Conservation (phyloP, 2,329 filamentous ascomycete species). For the Colletotrichum falcatum region DNA sequence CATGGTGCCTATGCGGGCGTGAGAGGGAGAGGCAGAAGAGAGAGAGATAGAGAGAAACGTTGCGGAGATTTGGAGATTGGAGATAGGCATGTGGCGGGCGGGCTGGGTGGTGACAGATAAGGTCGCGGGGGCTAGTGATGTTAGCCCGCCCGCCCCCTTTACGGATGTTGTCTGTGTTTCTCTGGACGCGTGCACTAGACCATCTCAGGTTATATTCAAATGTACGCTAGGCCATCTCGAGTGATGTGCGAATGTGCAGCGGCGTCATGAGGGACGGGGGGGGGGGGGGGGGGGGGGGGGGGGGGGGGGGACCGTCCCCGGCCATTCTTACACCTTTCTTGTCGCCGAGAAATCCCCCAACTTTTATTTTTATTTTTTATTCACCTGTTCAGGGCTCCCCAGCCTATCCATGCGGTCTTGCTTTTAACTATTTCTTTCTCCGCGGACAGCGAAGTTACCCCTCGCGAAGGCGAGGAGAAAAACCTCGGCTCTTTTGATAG, state of each 20-base stretch:
- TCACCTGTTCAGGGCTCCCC: not conserved
- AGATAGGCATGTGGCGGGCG: not conserved
- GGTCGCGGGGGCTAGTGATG: not conserved
- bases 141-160: not conserved
- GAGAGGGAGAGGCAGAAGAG: no score
- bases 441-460: no score
- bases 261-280: no score
- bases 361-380: not conserved
- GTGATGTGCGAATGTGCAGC: not conserved
- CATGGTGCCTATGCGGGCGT: constrained; percentile 10
- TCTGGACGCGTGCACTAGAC: no score
- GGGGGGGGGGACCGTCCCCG: not conserved
- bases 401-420: not conserved
- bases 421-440: not conserved
- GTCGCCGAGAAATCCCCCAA: not conserved
- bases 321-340: not conserved
- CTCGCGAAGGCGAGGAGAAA: no score
- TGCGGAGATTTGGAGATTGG: not conserved
- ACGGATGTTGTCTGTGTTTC: not conserved
- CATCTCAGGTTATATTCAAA: not conserved
- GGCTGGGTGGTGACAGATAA: constrained; percentile 27
- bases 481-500: not conserved
- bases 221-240: not conserved
- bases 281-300: no score
- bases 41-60: not conserved